These are phyloP conservation scores for Phytophthora pini DNA, from an alignment of 352 stramenopile species.

Conservation along the genomic window DNA sequence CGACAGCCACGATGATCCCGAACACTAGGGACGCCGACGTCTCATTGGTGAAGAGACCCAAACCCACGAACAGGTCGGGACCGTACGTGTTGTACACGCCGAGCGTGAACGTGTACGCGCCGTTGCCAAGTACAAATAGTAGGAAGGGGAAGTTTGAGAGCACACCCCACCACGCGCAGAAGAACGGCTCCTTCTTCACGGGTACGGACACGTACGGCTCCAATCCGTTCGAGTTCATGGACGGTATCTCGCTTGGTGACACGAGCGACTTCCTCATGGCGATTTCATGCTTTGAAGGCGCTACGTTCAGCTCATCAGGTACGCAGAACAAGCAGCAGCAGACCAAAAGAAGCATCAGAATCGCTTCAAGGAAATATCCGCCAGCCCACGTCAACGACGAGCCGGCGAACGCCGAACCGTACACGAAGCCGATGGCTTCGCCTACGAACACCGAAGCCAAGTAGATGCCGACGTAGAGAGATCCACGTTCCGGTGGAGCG, in stretches of 20 bases:
- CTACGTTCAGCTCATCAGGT: slow-evolving; percentile 39
- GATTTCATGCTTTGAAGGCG: slow-evolving; percentile 29
- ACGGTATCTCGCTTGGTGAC: slow-evolving; percentile 6
- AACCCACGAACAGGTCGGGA: slow-evolving; percentile 74
- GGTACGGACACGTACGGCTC: neutral
- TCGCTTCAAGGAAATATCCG: slow-evolving; percentile 81
- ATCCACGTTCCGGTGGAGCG: slow-evolving; percentile 48
- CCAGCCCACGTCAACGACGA: slow-evolving; percentile 59
- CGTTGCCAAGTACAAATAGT: slow-evolving; percentile 64
- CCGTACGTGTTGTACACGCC: slow-evolving; percentile 76
- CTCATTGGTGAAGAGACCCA: slow-evolving; percentile 77
- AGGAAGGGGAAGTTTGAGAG: slow-evolving; percentile 65
- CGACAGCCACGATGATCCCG: slow-evolving; percentile 56
- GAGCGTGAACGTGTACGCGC: slow-evolving; percentile 79
- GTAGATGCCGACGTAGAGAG: slow-evolving; percentile 88
- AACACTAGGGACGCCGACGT: slow-evolving; percentile 73
- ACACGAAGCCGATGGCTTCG: slow-evolving; percentile 79
- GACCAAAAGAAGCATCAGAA: slow-evolving; percentile 71
- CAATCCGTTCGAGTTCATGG: slow-evolving; percentile 9
- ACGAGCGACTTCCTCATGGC: slow-evolving; percentile 16
- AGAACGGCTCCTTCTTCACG: neutral
- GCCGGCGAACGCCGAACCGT: slow-evolving; percentile 55
- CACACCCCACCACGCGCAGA: slow-evolving; percentile 41
- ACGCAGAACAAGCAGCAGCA: slow-evolving; percentile 54
- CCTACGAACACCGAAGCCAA: slow-evolving; percentile 83